Evolutionary conservation across 1,284 basidiomycete species (phyloP), one percentile per base, ranked within the genome.

Genomic region (Tilletia caries): DNA sequence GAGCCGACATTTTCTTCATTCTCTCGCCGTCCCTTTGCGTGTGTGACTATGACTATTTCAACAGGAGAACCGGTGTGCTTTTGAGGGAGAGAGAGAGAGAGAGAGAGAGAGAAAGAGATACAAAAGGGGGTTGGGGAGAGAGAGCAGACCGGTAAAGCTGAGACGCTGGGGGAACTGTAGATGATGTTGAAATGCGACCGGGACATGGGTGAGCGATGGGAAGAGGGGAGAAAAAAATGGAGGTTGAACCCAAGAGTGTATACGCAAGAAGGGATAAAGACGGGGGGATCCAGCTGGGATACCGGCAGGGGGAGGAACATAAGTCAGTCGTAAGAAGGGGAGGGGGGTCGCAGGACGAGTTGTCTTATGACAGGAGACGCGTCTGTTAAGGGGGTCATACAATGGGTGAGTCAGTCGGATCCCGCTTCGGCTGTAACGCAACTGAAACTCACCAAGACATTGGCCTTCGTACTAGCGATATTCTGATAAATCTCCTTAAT

Each of bases 401-500:
- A 29, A 13, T 4, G 23, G 27, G 20, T 13, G 25, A 29, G 27
- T 50, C 46, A 50, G 20, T 50, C 46, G 25, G 10, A 20, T 44
- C 10, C 10, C 43, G 43, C 20, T 20, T 50, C 46, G 20, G 20
- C 25, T 5, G 3, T n/a, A n/a, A n/a, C n/a, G n/a, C n/a, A n/a
- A n/a, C n/a, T n/a, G n/a, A 25, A 32, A 34, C 58, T 62, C 58
- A 62, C 58, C 58, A 81, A 75, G 66, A 84, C 81, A 71, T 83
- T 84, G 43, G 81, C 79, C 12, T 73, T 70, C 5, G 93, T 95
- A 73, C 88, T 87, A 79, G 86, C 91, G 83, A 99, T 95, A 64
- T 88, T 87, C 75, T 91, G 90, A 85, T 90, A 91, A 65, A 99
- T 88, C 79, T 87, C 90, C 80, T 89, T 89, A 73, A 97, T 87